Evolutionary conservation across 31 red algal genomes (phyloP), one percentile per base, ranked within the genome.

Genomic region (Asparagopsis taxiformis): DNA sequence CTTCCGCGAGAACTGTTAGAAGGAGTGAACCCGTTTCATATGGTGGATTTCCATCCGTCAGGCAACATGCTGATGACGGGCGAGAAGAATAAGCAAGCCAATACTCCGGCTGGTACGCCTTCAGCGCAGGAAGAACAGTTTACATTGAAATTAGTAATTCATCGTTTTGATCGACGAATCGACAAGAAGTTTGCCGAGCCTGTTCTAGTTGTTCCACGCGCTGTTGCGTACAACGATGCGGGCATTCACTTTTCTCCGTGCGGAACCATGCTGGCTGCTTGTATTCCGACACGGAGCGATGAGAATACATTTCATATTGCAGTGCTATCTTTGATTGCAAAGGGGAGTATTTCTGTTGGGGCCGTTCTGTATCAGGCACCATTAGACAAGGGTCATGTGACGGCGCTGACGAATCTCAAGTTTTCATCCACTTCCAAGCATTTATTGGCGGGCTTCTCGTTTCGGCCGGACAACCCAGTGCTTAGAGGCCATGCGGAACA

Each of bases 211-310:
- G 77, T 94, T 33, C 91, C 83, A 15, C 80, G 91, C 25, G 91
- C 82, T 35, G 82, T 94, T 6, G 91, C 91, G 1, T 94, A 94
- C 68, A 94, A 94, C 49, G 91, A 94, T 72, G 91, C 91, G 4
- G 91, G 91, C 55, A 80, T 94, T 56, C 72, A 94, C 55, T 94
- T 94, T 61, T 94, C 91, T 3, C 83, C 91, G 23, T 87, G 83
- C 39, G 91, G 91, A 24, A 94, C 72, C 10, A 87, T 94, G 91
- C 78, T 94, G 26, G 91, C 82, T n/a, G 91, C 91, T 20, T 94
- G 91, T 49, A 79, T 94, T 51, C 90, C 90, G 11, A 54, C 48
- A 11, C 77, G 37, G 28, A 67, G 59, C 25, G 59, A 70, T 30
- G 31, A 41, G 25, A 31, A 62, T 7, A 32, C 32, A 7, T 94